These are phyloP conservation scores for Debaryomyces fabryi DNA, from an alignment of 1,139 yeast species.

Conservation along the genomic window DNA sequence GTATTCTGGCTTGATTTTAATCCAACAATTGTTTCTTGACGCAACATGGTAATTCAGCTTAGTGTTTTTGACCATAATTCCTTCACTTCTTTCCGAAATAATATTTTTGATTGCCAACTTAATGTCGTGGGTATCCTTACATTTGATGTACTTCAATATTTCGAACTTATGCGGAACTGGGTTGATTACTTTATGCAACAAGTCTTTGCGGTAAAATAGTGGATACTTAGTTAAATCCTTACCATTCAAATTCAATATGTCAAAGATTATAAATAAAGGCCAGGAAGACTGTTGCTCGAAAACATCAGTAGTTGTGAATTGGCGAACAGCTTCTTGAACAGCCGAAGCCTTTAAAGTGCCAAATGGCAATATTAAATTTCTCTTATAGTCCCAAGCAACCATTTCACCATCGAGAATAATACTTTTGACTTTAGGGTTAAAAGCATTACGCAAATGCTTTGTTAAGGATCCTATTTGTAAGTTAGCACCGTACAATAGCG, in stretches of 20 bases:
- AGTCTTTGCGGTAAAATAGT: slow-evolving; percentile 56
- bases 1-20: slow-evolving; percentile 90
- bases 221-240: slow-evolving; percentile 56
- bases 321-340: slow-evolving; percentile 49
- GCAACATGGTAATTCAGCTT: slow-evolving; percentile 62
- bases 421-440: slow-evolving; percentile 42
- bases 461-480: slow-evolving; percentile 64
- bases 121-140: slow-evolving; percentile 53
- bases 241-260: slow-evolving; percentile 70
- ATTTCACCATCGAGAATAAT: slow-evolving; percentile 90
- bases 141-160: slow-evolving; percentile 50
- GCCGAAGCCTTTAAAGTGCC: slow-evolving; percentile 80
- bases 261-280: slow-evolving; percentile 74
- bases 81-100: slow-evolving; percentile 72
- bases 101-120: slow-evolving; percentile 58
- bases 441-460: slow-evolving; percentile 49
- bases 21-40: slow-evolving; percentile 65
- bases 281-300: slow-evolving; percentile 43
- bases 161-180: slow-evolving; percentile 59
- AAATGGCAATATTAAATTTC: slow-evolving; percentile 69
- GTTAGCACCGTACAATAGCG: slow-evolving; percentile 71
- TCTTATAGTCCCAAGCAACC: slow-evolving; percentile 78
- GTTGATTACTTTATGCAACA: slow-evolving; percentile 49
- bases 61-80: slow-evolving; percentile 74
- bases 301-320: slow-evolving; percentile 42